Conservation (phyloP, 768 basidiomycete species). For the Suillus tomentosus region DNA sequence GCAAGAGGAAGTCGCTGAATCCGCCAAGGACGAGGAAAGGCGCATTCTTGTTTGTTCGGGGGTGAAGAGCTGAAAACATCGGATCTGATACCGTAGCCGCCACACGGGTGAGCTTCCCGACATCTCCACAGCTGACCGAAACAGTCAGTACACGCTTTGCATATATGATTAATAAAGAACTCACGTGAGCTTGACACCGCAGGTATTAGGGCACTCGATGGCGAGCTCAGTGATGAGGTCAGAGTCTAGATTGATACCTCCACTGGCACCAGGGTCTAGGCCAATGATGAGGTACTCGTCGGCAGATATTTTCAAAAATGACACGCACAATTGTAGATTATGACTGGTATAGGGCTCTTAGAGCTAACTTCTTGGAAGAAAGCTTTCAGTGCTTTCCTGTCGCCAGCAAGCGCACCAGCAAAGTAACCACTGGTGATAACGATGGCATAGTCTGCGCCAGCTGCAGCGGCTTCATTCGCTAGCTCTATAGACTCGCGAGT, state of each 20-base stretch:
- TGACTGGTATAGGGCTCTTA: conserved; percentile 83
- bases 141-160: conserved; percentile 13
- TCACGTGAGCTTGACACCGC: conserved; percentile 88
- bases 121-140: conserved; percentile 74
- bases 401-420: conserved; percentile 66
- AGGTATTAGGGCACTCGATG: conserved; percentile 70
- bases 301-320: conserved; percentile 12
- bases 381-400: conserved; percentile 70
- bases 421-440: conserved; percentile 89
- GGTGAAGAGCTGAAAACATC: conserved; percentile 56
- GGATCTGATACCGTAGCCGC: conserved; percentile 63
- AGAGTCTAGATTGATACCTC: conserved; percentile 90
- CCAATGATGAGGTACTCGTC: neutral
- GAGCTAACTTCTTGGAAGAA: conserved; percentile 78
- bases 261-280: conserved; percentile 83
- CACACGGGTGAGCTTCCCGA: conserved; percentile 89
- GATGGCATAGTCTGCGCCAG: conserved; percentile 86
- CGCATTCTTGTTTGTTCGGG: conserved; percentile 64
- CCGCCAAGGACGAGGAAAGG: conserved; percentile 88
- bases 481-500: conserved; percentile 82
- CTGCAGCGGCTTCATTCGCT: conserved; percentile 72
- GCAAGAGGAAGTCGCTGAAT: conserved; percentile 79
- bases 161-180: conserved; percentile 29
- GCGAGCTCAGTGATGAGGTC: conserved; percentile 85
- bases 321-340: conserved; percentile 82